Percentiles rank a stretch among this genome's conserved stretches.
These are phyloP conservation scores for Lodderomyces beijingensis DNA, from an alignment of 1,139 yeast species.

Conservation along the genomic window DNA sequence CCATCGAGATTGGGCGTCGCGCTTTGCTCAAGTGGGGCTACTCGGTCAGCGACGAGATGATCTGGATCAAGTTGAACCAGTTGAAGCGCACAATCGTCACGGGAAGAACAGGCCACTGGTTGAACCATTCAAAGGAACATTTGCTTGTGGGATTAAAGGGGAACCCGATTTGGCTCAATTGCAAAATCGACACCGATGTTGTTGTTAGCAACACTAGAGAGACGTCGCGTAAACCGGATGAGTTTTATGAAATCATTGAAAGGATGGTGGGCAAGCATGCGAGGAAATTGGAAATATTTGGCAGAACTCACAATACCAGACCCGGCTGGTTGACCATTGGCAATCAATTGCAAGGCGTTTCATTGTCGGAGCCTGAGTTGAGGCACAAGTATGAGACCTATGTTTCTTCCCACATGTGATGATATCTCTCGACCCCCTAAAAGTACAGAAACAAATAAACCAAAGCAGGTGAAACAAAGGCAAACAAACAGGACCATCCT, in stretches of 20 bases:
- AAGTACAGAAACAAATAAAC: too few species aligned
- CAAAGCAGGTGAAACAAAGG: too few species aligned
- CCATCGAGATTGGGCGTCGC: slow-evolving; percentile 80
- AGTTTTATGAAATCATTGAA: slow-evolving; percentile 79
- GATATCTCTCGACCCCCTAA: too few species aligned
- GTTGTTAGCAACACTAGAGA: slow-evolving; percentile 83
- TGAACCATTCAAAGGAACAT: slow-evolving; percentile 93
- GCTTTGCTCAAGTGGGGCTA: slow-evolving; percentile 84
- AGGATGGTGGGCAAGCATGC: slow-evolving; percentile 73
- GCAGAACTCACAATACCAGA: slow-evolving; percentile 77
- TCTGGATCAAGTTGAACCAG: slow-evolving; percentile 91
- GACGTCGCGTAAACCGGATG: slow-evolving; percentile 89
- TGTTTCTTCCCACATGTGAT: too few species aligned
- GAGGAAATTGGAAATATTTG: slow-evolving; percentile 82
- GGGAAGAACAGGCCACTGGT: slow-evolving; percentile 96
- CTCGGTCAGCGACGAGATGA: slow-evolving; percentile 65
- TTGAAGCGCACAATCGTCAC: slow-evolving; percentile 85
- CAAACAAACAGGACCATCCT: too few species aligned
- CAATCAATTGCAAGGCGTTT: slow-evolving; percentile 64
- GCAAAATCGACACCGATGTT: slow-evolving; percentile 65
- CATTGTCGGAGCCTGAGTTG: slow-evolving; percentile 58
- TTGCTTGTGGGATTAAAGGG: slow-evolving; percentile 83
- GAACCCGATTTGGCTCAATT: slow-evolving; percentile 66
- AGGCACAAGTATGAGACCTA: slow-evolving; percentile 28
- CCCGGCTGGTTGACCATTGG: slow-evolving; percentile 94